Conservation (phyloP, 768 basidiomycete genomes). For the Serendipita sp. region DNA sequence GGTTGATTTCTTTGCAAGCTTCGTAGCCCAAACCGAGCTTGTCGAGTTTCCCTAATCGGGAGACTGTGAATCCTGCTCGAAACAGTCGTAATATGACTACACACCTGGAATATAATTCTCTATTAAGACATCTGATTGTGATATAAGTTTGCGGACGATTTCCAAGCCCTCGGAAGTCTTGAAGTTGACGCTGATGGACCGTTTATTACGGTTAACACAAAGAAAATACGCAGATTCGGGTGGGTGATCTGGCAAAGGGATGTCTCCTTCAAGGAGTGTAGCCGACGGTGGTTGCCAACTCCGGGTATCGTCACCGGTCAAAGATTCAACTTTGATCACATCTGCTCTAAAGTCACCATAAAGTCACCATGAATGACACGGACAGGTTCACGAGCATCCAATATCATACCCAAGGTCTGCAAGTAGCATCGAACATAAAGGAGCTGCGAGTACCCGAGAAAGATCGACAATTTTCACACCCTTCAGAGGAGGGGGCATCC, state of each 20-base stretch:
- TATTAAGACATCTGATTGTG: conserved; percentile 66
- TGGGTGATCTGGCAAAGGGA: conserved; percentile 30
- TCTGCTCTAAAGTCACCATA: conserved; percentile 41
- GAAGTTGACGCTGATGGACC: conserved; percentile 79
- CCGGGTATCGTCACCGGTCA: conserved; percentile 81
- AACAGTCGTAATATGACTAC: neutral
- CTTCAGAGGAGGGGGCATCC: conserved; percentile 41
- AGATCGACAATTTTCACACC: conserved; percentile 78
- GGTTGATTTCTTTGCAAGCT: conserved; percentile 61
- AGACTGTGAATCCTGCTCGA: too few relatives aligned
- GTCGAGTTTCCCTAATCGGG: conserved; percentile 43
- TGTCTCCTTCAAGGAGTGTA: neutral
- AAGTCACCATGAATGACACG: neutral
- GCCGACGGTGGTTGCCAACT: conserved; percentile 16
- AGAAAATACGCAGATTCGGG: conserved; percentile 91
- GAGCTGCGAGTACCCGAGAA: conserved; percentile 82
- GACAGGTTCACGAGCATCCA: neutral
- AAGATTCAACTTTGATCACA: conserved; percentile 82
- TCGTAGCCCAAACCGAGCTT: conserved; percentile 77
- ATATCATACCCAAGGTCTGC: conserved; percentile 44
- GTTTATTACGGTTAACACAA: conserved; percentile 74
- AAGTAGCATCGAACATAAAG: conserved; percentile 84
- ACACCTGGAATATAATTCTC: conserved; percentile 67
- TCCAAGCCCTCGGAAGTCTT: conserved; percentile 61
- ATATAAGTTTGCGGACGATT: conserved; percentile 53